Conservation (phyloP, 148 eudicot species). For the Heliamphora exappendiculata region DNA sequence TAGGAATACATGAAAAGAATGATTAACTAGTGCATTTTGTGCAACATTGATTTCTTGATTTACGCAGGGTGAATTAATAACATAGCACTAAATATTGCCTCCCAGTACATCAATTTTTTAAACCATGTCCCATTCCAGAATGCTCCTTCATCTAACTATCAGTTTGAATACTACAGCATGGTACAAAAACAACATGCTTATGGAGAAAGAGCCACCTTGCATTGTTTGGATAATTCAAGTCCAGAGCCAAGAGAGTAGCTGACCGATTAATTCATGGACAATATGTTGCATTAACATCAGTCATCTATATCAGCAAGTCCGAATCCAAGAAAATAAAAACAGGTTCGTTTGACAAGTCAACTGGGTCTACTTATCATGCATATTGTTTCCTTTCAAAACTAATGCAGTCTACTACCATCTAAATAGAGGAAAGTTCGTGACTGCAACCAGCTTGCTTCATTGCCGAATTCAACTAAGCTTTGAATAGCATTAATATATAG, state of each 20-base stretch:
- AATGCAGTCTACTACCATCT: neutral
- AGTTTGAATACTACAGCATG: neutral
- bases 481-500: neutral
- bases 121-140: neutral
- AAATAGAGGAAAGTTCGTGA: neutral
- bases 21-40: neutral
- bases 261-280: conserved; percentile 4
- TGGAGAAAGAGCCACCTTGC: neutral
- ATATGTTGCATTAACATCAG: neutral
- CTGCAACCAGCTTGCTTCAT: neutral
- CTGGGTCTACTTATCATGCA: neutral
- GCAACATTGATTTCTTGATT: neutral
- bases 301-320: neutral
- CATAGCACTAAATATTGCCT: neutral
- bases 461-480: neutral
- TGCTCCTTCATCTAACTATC: neutral
- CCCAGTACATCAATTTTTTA: neutral
- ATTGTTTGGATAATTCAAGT: neutral
- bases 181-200: neutral
- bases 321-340: neutral
- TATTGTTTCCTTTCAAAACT: neutral
- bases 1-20: neutral
- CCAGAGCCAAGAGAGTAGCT: neutral
- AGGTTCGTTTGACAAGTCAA: neutral
- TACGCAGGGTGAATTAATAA: neutral